Conservation (phyloP, 768 basidiomycete species). For the Pulveroboletus sp. region DNA sequence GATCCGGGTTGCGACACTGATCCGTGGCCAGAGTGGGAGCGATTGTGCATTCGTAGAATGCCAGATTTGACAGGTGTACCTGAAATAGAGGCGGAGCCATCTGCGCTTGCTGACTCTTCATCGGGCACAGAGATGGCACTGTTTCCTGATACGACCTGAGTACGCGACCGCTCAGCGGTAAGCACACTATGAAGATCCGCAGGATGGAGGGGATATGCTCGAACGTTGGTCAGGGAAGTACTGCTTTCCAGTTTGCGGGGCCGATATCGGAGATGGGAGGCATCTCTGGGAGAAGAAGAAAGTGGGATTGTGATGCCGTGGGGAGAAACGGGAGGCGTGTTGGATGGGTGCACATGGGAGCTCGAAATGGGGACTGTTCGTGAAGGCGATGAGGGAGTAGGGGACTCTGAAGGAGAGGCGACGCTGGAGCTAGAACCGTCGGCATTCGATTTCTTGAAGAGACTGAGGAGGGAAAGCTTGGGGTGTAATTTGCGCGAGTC, state of each 20-base stretch:
- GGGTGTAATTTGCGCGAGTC: slow-evolving; percentile 56
- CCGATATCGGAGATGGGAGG: slow-evolving; percentile 13
- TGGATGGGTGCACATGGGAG: slow-evolving; percentile 16
- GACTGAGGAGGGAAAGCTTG: slow-evolving; percentile 70
- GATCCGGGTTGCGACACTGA: slow-evolving; percentile 17
- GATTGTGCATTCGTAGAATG: slow-evolving; percentile 39
- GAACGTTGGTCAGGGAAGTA: slow-evolving; percentile 18
- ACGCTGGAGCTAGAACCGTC: slow-evolving; percentile 36
- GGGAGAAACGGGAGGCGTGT: slow-evolving; percentile 29
- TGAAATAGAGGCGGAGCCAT: slow-evolving; percentile 19
- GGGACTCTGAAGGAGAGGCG: slow-evolving; percentile 29
- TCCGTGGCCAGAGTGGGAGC: slow-evolving; percentile 34
- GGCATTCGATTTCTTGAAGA: slow-evolving; percentile 61
- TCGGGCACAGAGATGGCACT: slow-evolving; percentile 19
- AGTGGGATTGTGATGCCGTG: slow-evolving; percentile 18
- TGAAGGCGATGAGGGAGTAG: slow-evolving; percentile 27
- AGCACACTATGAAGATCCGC: slow-evolving; percentile 48
- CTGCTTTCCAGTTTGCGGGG: slow-evolving; percentile 24
- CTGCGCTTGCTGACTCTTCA: slow-evolving; percentile 23
- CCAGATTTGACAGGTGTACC: slow-evolving; percentile 34
- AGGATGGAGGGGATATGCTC: slow-evolving; percentile 37
- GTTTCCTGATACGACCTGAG: slow-evolving; percentile 35
- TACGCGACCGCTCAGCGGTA: slow-evolving; percentile 31
- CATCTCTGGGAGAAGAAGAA: slow-evolving; percentile 32
- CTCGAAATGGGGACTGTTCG: slow-evolving; percentile 23